Percentiles rank a stretch among this genome's conserved stretches.
phyloP scores from a whole-genome alignment of 1,284 basidiomycete genomes.

The Trichosporon inkin region DNA sequence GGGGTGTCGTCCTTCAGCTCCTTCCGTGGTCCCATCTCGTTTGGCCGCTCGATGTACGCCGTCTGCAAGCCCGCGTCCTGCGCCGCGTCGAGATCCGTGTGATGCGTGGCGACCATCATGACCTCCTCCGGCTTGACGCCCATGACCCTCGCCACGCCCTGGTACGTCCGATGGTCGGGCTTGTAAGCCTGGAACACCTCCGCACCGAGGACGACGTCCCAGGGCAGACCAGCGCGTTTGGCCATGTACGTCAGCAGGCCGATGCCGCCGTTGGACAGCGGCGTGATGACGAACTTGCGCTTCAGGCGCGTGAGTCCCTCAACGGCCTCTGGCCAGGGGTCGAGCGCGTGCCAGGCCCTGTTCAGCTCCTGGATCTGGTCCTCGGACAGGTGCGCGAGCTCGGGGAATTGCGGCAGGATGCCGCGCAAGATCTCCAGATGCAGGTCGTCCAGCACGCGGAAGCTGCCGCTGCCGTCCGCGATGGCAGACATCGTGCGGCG shows the following conservation, averaged over 20 bases:
- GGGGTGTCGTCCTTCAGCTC: slow-evolving; percentile 4
- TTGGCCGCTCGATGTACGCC: slow-evolving; percentile 17
- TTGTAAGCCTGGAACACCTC: slow-evolving; percentile 21
- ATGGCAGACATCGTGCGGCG: slow-evolving; percentile 8
- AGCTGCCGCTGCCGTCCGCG: slow-evolving; percentile 4
- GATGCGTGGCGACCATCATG: slow-evolving; percentile 21
- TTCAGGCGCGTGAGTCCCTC: slow-evolving; percentile 9
- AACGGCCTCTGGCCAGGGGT: slow-evolving; percentile 15
- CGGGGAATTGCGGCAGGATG: slow-evolving; percentile 9
- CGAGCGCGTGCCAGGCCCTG: slow-evolving; percentile 16
- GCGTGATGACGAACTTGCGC: slow-evolving; percentile 13
- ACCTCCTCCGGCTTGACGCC: slow-evolving; percentile 8
- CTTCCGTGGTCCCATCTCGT: slow-evolving; percentile 10
- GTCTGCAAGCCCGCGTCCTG: slow-evolving; percentile 15
- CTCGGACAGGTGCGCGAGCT: not conserved
- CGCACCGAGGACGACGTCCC: slow-evolving; percentile 16
- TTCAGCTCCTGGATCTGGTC: slow-evolving; percentile 13
- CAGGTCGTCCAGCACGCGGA: slow-evolving; percentile 16
- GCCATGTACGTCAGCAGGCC: slow-evolving; percentile 17
- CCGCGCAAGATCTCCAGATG: slow-evolving; percentile 15
- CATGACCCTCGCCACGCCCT: slow-evolving; percentile 13
- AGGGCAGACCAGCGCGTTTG: slow-evolving; percentile 15
- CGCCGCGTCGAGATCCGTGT: slow-evolving; percentile 18
- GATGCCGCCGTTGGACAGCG: slow-evolving; percentile 19
- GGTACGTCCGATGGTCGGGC: slow-evolving; percentile 12